Percentiles rank a stretch among this genome's conserved stretches.
Evolutionary conservation across 768 basidiomycete species (phyloP).

Genomic region (Tulasnella sp.): DNA sequence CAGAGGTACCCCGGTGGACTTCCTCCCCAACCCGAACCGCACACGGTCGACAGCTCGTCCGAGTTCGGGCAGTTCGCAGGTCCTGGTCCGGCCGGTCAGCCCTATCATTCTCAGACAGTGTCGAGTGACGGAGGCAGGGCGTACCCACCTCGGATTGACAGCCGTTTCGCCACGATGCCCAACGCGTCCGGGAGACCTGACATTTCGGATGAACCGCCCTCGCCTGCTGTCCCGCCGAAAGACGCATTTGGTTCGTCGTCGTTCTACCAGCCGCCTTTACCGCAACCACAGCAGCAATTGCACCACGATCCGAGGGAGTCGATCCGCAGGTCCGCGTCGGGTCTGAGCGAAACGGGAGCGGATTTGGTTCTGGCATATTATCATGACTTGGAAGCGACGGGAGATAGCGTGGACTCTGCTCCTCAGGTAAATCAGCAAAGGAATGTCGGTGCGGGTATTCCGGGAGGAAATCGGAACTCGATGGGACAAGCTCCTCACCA

Average conservation of each 20-base stretch:
- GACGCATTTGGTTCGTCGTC: neutral
- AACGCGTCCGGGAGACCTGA: neutral
- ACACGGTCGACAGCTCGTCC: neutral
- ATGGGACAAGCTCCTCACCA: neutral
- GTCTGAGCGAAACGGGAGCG: neutral
- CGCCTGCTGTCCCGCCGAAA: slow-evolving; percentile 6
- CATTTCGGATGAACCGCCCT: neutral
- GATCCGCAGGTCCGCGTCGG: neutral
- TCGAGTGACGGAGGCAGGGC: neutral
- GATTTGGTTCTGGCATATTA: slow-evolving; percentile 10
- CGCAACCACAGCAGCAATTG: no score
- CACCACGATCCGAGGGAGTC: neutral
- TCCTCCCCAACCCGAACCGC: neutral
- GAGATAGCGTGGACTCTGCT: neutral
- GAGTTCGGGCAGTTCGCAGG: neutral
- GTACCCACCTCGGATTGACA: neutral
- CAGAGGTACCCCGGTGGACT: neutral
- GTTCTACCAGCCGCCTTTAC: neutral
- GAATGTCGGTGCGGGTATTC: no score
- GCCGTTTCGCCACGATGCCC: slow-evolving; percentile 8
- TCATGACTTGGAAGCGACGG: neutral
- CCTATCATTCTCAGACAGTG: neutral
- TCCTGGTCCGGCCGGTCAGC: neutral
- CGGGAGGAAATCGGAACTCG: neutral
- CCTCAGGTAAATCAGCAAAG: neutral